These are phyloP conservation scores for Phoma sp. DNA, from an alignment of 2,329 filamentous ascomycete genomes.

Conservation along the genomic window DNA sequence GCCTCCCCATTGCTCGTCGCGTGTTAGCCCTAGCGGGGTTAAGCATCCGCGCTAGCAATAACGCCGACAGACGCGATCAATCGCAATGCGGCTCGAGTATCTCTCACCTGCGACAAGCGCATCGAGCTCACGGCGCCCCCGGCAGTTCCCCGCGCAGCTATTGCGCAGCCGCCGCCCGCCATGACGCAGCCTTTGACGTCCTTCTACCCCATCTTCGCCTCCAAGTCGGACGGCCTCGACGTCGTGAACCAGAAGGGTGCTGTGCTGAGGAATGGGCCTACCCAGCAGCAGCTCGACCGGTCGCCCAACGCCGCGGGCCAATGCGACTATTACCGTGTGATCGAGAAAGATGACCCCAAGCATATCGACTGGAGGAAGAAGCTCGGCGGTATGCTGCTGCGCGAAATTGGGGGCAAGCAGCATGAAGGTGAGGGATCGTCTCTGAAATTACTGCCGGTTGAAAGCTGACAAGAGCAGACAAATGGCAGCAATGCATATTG, in stretches of 20 bases:
- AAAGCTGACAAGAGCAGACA: conserved; percentile 28
- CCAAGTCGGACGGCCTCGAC: conserved; percentile 57
- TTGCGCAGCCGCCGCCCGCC: conserved; percentile 15
- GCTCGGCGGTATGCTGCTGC: conserved; percentile 63
- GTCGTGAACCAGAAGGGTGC: conserved; percentile 56
- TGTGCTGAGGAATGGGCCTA: conserved; percentile 60
- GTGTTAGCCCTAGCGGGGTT: conserved; percentile 11
- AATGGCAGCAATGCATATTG: conserved; percentile 56
- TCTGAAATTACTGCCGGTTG: neutral
- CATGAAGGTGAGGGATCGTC: conserved; percentile 32
- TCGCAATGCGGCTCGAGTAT: neutral
- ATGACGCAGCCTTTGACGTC: conserved; percentile 50
- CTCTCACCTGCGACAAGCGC: neutral
- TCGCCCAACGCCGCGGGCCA: conserved; percentile 60
- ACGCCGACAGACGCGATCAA: conserved; percentile 7
- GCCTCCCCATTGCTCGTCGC: neutral
- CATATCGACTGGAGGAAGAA: conserved; percentile 64
- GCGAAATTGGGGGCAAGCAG: conserved; percentile 52
- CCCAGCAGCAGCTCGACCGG: conserved; percentile 58
- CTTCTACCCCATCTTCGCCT: conserved; percentile 56
- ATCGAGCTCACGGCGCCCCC: conserved; percentile 1
- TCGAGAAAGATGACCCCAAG: conserved; percentile 58
- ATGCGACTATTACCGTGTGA: conserved; percentile 61
- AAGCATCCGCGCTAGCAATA: conserved; percentile 6
- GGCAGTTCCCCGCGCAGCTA: neutral